Base-by-base conservation (phyloP, 73 alveolate species). In the Effrenium voratum region DNA sequence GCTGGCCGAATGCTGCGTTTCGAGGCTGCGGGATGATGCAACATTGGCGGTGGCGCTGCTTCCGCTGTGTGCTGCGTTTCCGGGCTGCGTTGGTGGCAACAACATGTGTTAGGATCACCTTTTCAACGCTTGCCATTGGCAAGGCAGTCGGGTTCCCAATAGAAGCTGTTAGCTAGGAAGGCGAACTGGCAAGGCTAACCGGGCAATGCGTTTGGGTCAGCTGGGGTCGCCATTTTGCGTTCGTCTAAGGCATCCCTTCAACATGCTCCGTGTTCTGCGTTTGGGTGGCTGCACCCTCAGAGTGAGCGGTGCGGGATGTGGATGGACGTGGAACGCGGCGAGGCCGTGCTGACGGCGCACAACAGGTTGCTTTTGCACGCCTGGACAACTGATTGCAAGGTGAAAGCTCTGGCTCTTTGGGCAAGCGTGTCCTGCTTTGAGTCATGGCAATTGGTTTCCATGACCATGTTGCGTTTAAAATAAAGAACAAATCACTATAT, bases 201-300 rank as follows among this genome's bases (percentile, higher is more conserved):
- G 19, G 63, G 19, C 63, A 12, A 12, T 19, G 63, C 8, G 8
- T 52, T 52, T 52, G 63, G 63, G 63, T 8, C 26, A 19, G 8
- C 19, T 8, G 19, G 19, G 63, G 26, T 46, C 82, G 28, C 28
- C 44, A 70, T 46, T 19, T 70, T 38, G 38, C 28, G 47, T 70
- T 46, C 36, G 44, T 32, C 70, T n/a, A 36, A 86, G 94, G 94
- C 94, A 86, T 46, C 94, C 94, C 38, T 86, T 86, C 94, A 86
- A 86, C 49, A 47, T 86, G 46, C 22, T 86, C 30, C 66, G 94
- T n/a, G 83, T 86, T 26, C 94, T 86, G 24, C 82, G 70, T 30
- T 83, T 86, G 6, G 94, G 94, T 60, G 94, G 94, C n/a, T 16
- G 60, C 44, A 15, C 40, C 49, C 8, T 5, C 41, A n/a, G 49